Base-by-base conservation (phyloP, 2,329 filamentous ascomycete species). In the Myriosclerotinia curreyana region DNA sequence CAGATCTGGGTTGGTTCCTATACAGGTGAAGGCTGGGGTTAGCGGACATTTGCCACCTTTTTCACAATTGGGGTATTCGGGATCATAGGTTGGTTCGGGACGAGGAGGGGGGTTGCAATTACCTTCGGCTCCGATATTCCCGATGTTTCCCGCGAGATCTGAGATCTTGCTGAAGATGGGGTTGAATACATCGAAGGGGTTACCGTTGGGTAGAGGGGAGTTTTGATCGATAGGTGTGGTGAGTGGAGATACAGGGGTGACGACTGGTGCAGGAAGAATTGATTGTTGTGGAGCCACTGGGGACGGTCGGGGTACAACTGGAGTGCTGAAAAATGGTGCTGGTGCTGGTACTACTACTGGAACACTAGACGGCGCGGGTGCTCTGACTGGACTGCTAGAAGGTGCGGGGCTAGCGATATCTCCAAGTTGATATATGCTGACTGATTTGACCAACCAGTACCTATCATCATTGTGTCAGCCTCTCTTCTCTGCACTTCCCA, bases 341-440 rank as follows among this genome's bases (percentile, higher is more conserved):
- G 46, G 20, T 22, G 20, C n/a, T n/a, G n/a, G 12, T 42, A 2
- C 38, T 15, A 42, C 38, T 15, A 42, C 38, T 14, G 38, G 38
- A 42, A 2, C 12, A 5, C 11, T 42, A 14, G 38, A 5, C 5
- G 28, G 28, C 28, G 28, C 3, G 28, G 28, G 28, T 31, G 28
- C 28, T 31, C 2, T 3, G 28, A 31, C 28, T 31, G 28, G 28
- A 31, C 28, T 31, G 28, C 28, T 31, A 31, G 28, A 12, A 36
- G 42, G 42, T 58, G 14, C 14, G 3, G 55, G 42, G 9, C n/a
- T 48, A 17, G 28, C 28, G 9, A 58, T 12, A 17, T 58, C n/a
- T 25, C 55, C 42, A 36, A 58, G 20, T 58, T 58, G 42, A 36
- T 58, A 58, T 20, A 58, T 22, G 12, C 42, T 58, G 3, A 58